Conservation (phyloP, 1,284 basidiomycete species). For the Trichosporon sp. region DNA sequence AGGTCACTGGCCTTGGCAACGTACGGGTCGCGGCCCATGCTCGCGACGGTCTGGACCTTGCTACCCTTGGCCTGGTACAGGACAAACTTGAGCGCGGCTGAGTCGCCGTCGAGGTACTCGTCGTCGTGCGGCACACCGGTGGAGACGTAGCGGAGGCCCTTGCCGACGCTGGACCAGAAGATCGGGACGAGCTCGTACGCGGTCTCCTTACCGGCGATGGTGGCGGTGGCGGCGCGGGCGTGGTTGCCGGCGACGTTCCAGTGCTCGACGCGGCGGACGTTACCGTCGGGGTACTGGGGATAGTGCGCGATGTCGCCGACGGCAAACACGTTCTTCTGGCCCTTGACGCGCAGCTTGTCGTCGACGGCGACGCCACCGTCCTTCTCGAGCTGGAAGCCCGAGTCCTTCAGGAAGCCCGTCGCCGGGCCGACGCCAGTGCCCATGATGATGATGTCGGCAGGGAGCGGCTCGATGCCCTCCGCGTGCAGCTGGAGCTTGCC, state of each 20-base stretch:
- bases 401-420: slow-evolving; percentile 71
- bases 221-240: slow-evolving; percentile 74
- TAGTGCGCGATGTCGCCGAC: slow-evolving; percentile 87
- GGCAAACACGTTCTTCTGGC: slow-evolving; percentile 66
- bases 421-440: slow-evolving; percentile 85
- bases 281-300: slow-evolving; percentile 56
- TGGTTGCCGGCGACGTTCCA: slow-evolving; percentile 74
- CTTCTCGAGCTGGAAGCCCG: slow-evolving; percentile 62
- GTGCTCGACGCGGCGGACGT: slow-evolving; percentile 23
- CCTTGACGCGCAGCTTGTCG: slow-evolving; percentile 66
- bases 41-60: slow-evolving; percentile 75
- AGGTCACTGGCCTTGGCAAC: slow-evolving; percentile 78
- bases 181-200: slow-evolving; percentile 66
- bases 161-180: slow-evolving; percentile 75
- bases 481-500: slow-evolving; percentile 56
- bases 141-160: slow-evolving; percentile 77
- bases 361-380: slow-evolving; percentile 81
- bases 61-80: slow-evolving; percentile 78
- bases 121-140: slow-evolving; percentile 63
- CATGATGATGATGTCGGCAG: slow-evolving; percentile 78
- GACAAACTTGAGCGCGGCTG: slow-evolving; percentile 76
- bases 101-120: slow-evolving; percentile 69
- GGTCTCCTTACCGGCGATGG: slow-evolving; percentile 54
- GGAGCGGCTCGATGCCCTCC: slow-evolving; percentile 62
- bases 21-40: slow-evolving; percentile 57